Base-by-base conservation (phyloP, 306 rosid species). In the Cercis canadensis region DNA sequence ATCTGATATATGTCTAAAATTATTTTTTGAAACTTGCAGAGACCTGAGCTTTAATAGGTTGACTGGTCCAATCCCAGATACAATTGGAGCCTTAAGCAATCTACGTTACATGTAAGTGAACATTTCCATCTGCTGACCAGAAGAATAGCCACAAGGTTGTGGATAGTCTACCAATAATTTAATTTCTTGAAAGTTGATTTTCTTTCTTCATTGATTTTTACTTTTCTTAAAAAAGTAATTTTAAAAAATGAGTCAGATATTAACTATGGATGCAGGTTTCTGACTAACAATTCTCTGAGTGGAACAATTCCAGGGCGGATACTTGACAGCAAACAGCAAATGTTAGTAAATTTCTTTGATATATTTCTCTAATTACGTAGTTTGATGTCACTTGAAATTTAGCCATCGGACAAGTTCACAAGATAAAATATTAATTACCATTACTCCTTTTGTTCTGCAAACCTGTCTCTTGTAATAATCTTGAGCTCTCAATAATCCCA, bases 1-100 rank as follows among this genome's bases (percentile, higher is more conserved):
- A 49, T 53, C 0, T 52, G 21, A 9, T 52, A 56, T 70, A 10
- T 18, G 16, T 53, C 65, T n/a, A n/a, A n/a, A n/a, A n/a, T n/a
- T n/a, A n/a, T n/a, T n/a, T n/a, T n/a, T n/a, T n/a, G n/a, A n/a
- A 41, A 41, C 43, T 61, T 81, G 5, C 69, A 88, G 97, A 70
- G 97, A 93, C 77, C 67, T 93, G 73, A 93, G 98, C 85, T 93
- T 83, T 74, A 93, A 93, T 62, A 80, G 21, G 58, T 75, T 93
- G 74, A 87, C 80, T 0, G 97, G 92, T 74, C 11, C 70, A 70
- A 76, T 93, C 76, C 98, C 94, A 52, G 21, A 31, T 6, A 39
- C 83, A 43, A 32, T 87, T 73, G 14, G 62, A 64, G 40, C 6
- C 59, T 49, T 62, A 18, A 2, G 4, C 6, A 1, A 2, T 7